Base-by-base conservation (phyloP, 345 rosid genomes). In the Eutrema yunnanense region DNA sequence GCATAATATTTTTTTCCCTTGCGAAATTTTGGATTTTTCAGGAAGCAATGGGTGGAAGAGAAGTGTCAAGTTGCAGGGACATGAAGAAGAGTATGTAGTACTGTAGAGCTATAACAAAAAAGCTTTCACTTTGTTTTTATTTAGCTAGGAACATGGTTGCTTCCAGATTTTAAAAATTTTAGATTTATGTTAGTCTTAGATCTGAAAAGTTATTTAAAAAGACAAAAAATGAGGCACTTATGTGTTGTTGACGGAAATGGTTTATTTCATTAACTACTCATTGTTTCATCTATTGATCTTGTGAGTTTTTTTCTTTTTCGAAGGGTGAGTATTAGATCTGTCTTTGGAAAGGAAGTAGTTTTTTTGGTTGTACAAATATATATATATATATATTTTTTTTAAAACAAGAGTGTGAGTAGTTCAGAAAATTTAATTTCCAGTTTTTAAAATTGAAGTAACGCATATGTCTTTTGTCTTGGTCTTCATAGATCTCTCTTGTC, bases 41-140 rank as follows among this genome's bases (percentile, higher is more conserved):
- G 82, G 79, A 65, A 60, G 60, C 64, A 41, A 44, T 63, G 44
- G 41, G 62, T 66, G 89, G 86, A 73, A 85, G 85, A 75, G 85
- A 80, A 72, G 86, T 83, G 12, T 77, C 88, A 66, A 74, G 85
- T 81, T 78, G 86, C 83, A 82, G 88, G 76, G 85, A 83, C 65
- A 78, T 80, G 79, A 88, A 86, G 85, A 81, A 84, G 78, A 85
- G 83, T 58, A 82, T 72, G 82, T 83, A 84, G 82, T n/a, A n/a
- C n/a, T n/a, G n/a, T 83, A 84, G 79, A 48, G 59, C 78, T 57
- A 55, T 19, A 33, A 56, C 8, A 46, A 10, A 32, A 19, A 16
- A 14, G 8, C 10, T 46, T 47, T 27, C 29, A 38, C 33, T 62
- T 46, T 54, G 47, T 16, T 70, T 48, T 47, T 56, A 11, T 30